A percentile compares a stretch with the other conserved stretches of the same genome.
Conservation (phyloP, 2,329 filamentous ascomycete species). For the Tolypocladium album region DNA sequence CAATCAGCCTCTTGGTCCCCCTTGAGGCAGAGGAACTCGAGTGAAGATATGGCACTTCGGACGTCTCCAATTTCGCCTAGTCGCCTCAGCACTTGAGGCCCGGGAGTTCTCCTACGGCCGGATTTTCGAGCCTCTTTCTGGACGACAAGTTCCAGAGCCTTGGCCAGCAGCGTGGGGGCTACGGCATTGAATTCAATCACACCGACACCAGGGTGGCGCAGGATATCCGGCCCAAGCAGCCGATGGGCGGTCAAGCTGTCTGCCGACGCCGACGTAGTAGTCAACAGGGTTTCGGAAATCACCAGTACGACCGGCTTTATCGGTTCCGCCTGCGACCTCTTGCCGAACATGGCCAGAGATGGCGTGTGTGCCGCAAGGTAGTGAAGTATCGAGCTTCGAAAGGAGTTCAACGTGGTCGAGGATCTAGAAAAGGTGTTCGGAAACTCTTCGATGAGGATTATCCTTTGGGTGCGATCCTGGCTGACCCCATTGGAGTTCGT, state of each 20-base stretch:
- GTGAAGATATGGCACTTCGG: constrained; percentile 78
- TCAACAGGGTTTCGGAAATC: constrained; percentile 81
- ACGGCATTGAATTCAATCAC: constrained; percentile 90
- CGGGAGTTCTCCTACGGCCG: constrained; percentile 63
- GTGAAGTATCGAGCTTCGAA: constrained; percentile 64
- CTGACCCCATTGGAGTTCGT: constrained; percentile 8
- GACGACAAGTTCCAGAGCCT: constrained; percentile 72
- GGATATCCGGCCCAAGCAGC: constrained; percentile 75
- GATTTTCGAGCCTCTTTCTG: constrained; percentile 77
- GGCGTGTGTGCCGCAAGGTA: constrained; percentile 62
- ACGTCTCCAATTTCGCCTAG: constrained; percentile 86
- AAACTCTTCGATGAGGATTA: constrained; percentile 74
- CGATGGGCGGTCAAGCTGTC: constrained; percentile 92
- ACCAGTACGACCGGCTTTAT: constrained; percentile 75
- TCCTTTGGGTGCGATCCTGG: constrained; percentile 25
- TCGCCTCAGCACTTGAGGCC: constrained; percentile 64
- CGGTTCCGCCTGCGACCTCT: constrained; percentile 28
- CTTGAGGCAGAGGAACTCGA: constrained; percentile 86
- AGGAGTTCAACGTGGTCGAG: constrained; percentile 54
- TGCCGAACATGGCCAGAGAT: constrained; percentile 36
- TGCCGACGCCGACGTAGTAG: constrained; percentile 71
- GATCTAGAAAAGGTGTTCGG: constrained; percentile 62
- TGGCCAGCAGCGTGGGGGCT: constrained; percentile 73
- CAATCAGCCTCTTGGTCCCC: constrained; percentile 64
- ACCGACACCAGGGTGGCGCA: constrained; percentile 67